Evolutionary conservation across 2,329 filamentous ascomycete genomes (phyloP).

Genomic region (Penicillium sp.): DNA sequence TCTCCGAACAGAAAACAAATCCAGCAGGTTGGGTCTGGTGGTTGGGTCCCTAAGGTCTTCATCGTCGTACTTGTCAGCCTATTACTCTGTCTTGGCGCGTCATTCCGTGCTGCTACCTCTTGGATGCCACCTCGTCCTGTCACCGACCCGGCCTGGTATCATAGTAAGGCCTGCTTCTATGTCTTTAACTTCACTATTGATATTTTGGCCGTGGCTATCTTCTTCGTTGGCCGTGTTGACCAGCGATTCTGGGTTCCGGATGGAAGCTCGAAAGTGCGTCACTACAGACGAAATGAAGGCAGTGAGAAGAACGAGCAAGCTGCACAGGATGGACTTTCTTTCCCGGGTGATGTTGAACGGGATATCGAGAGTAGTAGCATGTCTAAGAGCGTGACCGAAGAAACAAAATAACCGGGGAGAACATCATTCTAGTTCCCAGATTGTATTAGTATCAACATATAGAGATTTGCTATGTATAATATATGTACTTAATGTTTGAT

Average conservation of each 20-base stretch:
- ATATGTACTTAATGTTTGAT: not conserved
- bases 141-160: slow-evolving; percentile 64
- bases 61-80: slow-evolving; percentile 60
- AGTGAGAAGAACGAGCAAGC: not conserved
- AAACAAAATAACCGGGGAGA: not conserved
- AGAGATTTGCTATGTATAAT: not conserved
- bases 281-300: slow-evolving; percentile 4
- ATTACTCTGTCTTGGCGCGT: slow-evolving; percentile 66
- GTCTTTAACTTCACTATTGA: slow-evolving; percentile 75
- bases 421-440: not conserved
- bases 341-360: not conserved
- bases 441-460: not conserved
- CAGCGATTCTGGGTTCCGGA: slow-evolving; percentile 72
- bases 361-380: not conserved
- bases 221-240: slow-evolving; percentile 68
- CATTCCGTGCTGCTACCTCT: slow-evolving; percentile 62
- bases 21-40: slow-evolving; percentile 66
- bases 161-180: slow-evolving; percentile 72
- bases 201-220: slow-evolving; percentile 65
- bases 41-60: slow-evolving; percentile 63
- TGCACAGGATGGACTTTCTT: too few relatives aligned
- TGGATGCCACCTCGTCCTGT: slow-evolving; percentile 53
- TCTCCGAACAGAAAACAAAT: slow-evolving; percentile 45
- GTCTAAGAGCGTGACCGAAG: not conserved
- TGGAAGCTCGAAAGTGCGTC: slow-evolving; percentile 41